Conservation (phyloP, 352 stramenopile genomes). For the Aphanomyces stellatus region DNA sequence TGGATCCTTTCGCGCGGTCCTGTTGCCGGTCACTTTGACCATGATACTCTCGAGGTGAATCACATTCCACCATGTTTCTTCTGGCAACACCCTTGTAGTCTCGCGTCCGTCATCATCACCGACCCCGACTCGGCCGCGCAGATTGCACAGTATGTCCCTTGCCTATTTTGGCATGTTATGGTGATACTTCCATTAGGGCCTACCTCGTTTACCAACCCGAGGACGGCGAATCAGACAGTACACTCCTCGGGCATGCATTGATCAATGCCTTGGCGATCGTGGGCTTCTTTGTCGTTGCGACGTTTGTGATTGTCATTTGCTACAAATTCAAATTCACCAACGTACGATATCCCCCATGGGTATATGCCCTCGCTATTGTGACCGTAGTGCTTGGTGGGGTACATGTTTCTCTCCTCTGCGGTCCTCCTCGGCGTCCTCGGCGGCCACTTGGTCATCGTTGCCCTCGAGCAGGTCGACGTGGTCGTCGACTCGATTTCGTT, state of each 20-base stretch:
- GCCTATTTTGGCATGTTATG: not conserved
- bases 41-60: conserved; percentile 73
- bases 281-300: conserved; percentile 81
- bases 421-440: conserved; percentile 81
- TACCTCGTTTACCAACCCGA: conserved; percentile 74
- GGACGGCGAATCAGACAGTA: conserved; percentile 47
- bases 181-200: conserved; percentile 31
- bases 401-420: conserved; percentile 86
- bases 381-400: conserved; percentile 62
- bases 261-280: conserved; percentile 87
- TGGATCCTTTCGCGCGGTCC: conserved; percentile 74
- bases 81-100: conserved; percentile 25
- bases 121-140: conserved; percentile 61
- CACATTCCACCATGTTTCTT: not conserved
- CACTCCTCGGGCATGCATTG: conserved; percentile 63
- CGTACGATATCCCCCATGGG: conserved; percentile 27
- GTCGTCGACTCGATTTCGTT: conserved; percentile 47
- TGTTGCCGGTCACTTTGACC: conserved; percentile 67
- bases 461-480: conserved; percentile 48
- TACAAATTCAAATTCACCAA: conserved; percentile 87
- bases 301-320: conserved; percentile 85
- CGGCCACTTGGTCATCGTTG: conserved; percentile 74
- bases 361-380: not conserved
- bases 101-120: conserved; percentile 75
- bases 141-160: conserved; percentile 48